Evolutionary conservation across 768 basidiomycete species (phyloP).

Genomic region (Naganishia antarctica): DNA sequence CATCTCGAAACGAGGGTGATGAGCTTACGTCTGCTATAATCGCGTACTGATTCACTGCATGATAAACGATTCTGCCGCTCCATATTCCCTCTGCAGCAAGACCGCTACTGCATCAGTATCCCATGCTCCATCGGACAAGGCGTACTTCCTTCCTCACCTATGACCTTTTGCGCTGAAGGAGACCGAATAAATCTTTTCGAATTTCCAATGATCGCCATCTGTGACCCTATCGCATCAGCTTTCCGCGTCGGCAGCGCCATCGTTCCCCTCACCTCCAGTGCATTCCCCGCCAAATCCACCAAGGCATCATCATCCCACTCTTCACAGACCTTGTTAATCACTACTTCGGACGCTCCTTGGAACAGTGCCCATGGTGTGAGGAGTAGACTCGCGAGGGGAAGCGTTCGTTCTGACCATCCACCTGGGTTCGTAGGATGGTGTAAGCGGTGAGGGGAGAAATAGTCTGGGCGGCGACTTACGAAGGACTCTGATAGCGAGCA

Average conservation of each 20-base stretch:
- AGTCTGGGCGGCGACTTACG: constrained; percentile 53
- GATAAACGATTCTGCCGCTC: constrained; percentile 75
- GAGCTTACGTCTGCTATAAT: constrained; percentile 74
- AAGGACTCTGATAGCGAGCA: constrained; percentile 74
- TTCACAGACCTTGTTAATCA: constrained; percentile 40
- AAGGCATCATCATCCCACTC: constrained; percentile 43
- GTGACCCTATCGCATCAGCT: neutral
- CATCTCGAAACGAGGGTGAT: neutral
- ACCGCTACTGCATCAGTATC: too few species aligned
- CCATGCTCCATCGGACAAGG: too few species aligned
- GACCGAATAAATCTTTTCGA: constrained; percentile 86
- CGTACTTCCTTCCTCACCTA: too few species aligned
- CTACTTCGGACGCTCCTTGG: constrained; percentile 46
- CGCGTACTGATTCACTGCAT: constrained; percentile 64
- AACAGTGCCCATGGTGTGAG: constrained; percentile 48
- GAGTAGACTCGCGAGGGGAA: constrained; percentile 45
- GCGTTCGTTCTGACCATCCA: constrained; percentile 48
- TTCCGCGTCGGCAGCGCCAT: neutral
- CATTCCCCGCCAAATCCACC: constrained; percentile 68
- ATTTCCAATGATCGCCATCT: constrained; percentile 71
- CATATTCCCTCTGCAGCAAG: constrained; percentile 49
- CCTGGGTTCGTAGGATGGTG: constrained; percentile 28
- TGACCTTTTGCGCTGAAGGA: constrained; percentile 82
- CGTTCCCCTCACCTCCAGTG: constrained; percentile 59
- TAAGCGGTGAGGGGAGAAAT: neutral